These are phyloP conservation scores for Micractinium conductrix DNA, from an alignment of 139 green algal genomes.

Conservation along the genomic window DNA sequence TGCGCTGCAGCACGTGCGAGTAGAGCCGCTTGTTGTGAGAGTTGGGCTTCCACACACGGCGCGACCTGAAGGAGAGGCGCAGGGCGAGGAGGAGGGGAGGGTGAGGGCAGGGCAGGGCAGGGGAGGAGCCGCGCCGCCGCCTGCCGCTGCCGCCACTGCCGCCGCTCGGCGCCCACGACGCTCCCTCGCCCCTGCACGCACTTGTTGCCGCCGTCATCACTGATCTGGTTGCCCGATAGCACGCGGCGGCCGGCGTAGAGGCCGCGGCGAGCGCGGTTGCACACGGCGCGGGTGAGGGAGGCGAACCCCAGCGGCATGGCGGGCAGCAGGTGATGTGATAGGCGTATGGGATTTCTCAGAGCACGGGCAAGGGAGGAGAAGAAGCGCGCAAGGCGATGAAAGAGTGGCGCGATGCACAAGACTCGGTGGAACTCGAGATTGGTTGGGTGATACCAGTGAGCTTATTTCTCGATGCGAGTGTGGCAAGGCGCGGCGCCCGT, in stretches of 20 bases:
- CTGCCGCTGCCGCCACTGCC: not conserved
- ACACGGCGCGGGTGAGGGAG: conserved; percentile 30
- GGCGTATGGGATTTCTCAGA: too few relatives aligned
- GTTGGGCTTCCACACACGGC: conserved; percentile 82
- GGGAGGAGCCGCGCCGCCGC: not conserved
- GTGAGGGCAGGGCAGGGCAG: not conserved
- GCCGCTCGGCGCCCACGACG: not conserved
- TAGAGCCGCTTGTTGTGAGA: conserved; percentile 77
- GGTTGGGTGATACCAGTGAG: too few relatives aligned
- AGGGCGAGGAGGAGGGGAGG: not conserved
- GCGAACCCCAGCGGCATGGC: conserved; percentile 43
- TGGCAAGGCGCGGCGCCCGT: too few relatives aligned
- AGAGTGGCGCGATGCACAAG: too few relatives aligned
- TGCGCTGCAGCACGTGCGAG: conserved; percentile 69
- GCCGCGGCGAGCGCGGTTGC: conserved; percentile 55
- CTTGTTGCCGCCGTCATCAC: conserved; percentile 87
- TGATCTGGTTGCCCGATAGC: conserved; percentile 83
- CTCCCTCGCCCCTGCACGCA: conserved; percentile 34
- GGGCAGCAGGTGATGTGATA: not conserved
- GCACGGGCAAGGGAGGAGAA: too few relatives aligned
- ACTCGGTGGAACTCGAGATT: too few relatives aligned
- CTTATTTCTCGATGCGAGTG: too few relatives aligned
- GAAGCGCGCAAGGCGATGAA: too few relatives aligned
- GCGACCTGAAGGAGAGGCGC: conserved; percentile 59
- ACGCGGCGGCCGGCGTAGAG: conserved; percentile 78